phyloP scores from a whole-genome alignment of 2,329 filamentous ascomycete genomes.

The Colletotrichum sp. region DNA sequence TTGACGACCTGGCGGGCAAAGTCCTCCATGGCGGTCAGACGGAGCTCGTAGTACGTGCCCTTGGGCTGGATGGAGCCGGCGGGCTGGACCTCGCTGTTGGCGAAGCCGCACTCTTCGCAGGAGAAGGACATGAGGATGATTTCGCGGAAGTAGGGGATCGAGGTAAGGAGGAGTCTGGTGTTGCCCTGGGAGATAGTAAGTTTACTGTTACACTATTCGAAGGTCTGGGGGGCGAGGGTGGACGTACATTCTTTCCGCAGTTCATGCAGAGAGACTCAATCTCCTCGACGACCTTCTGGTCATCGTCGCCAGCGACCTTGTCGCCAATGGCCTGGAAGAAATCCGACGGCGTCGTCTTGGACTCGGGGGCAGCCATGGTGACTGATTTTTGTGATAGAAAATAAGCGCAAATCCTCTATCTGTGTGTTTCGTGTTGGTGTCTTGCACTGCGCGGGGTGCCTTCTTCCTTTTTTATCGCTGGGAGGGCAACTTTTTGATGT shows the following conservation, averaged over 20 bases:
- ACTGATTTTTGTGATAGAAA: neutral
- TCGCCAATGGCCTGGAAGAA: constrained; percentile 69
- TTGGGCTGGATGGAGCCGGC: constrained; percentile 91
- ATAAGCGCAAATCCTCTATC: neutral
- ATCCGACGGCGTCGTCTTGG: constrained; percentile 48
- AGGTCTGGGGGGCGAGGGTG: neutral
- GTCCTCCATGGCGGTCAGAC: constrained; percentile 74
- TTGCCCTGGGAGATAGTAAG: constrained; percentile 62
- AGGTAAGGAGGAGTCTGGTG: constrained; percentile 86
- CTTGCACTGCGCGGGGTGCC: neutral
- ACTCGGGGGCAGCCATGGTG: constrained; percentile 48
- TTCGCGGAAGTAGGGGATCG: constrained; percentile 96
- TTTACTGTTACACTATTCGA: constrained; percentile 11
- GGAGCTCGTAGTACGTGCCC: constrained; percentile 83
- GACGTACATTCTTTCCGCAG: constrained; percentile 75
- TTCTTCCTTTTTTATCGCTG: neutral
- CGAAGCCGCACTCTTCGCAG: constrained; percentile 87
- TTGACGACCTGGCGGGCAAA: constrained; percentile 90
- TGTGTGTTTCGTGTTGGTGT: neutral
- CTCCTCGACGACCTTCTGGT: constrained; percentile 65
- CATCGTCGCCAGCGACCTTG: constrained; percentile 59
- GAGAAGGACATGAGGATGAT: constrained; percentile 97
- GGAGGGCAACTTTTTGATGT: constrained; percentile 3
- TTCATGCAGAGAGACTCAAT: constrained; percentile 88
- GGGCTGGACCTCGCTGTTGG: constrained; percentile 93